Evolutionary conservation across 495 filamentous ascomycete genomes (phyloP).

Genomic region (Neurospora pannonica): DNA sequence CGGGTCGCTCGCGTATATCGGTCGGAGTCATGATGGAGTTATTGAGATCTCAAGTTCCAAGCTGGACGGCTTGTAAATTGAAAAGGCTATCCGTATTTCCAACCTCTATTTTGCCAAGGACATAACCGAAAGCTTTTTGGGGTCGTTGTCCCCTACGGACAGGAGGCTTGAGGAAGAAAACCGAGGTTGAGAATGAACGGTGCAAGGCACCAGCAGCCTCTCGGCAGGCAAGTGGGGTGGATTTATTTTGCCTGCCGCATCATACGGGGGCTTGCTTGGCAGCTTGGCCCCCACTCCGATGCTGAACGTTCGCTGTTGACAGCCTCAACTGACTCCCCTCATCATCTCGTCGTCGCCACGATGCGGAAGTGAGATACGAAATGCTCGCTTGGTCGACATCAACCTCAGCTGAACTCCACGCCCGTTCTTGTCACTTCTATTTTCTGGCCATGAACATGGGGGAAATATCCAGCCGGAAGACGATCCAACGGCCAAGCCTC

Average conservation of each 20-base stretch:
- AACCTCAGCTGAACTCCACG: background rate
- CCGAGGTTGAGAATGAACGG: background rate
- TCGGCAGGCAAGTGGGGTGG: background rate
- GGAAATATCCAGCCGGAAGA: background rate
- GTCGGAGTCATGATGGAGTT: too few species aligned
- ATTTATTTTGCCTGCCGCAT: background rate
- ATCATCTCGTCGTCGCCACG: background rate
- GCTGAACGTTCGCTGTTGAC: background rate
- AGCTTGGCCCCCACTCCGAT: too few species aligned
- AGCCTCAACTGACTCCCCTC: background rate
- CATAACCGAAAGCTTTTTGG: background rate
- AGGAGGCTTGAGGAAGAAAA: background rate
- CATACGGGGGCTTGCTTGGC: background rate
- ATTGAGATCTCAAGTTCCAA: too few species aligned
- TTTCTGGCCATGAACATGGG: background rate
- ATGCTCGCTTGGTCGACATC: background rate
- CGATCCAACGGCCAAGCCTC: constrained; percentile 2
- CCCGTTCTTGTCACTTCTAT: background rate
- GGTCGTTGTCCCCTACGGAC: background rate
- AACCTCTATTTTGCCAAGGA: background rate
- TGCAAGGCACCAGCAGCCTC: background rate
- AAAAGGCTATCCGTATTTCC: background rate
- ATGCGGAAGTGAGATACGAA: background rate
- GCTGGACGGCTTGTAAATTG: background rate
- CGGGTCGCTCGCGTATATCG: background rate